Conservation (phyloP, 2,329 filamentous ascomycete genomes). For the Pyrenophora tritici-repentis region DNA sequence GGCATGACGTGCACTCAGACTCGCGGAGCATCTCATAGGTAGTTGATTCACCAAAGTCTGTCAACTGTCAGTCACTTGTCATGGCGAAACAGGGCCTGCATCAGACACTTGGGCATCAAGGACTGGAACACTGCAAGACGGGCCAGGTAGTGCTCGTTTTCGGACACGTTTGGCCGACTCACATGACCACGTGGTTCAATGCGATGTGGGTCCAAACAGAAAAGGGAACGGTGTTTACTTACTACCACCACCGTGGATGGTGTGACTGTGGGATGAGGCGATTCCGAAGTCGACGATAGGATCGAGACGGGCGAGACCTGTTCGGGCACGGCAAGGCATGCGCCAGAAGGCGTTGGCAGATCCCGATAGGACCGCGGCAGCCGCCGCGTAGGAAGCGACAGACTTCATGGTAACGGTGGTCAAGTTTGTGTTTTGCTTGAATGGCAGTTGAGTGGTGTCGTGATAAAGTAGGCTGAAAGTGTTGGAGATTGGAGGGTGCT, state of each 20-base stretch:
- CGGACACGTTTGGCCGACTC: not conserved
- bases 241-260: slow-evolving; percentile 50
- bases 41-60: slow-evolving; percentile 64
- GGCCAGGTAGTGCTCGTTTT: not conserved
- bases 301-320: slow-evolving; percentile 64
- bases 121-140: not conserved
- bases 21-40: slow-evolving; percentile 64
- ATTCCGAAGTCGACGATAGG: slow-evolving; percentile 41
- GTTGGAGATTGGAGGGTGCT: slow-evolving; percentile 3
- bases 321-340: slow-evolving; percentile 69
- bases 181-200: slow-evolving; percentile 9
- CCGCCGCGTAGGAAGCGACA: slow-evolving; percentile 31
- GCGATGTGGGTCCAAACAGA: slow-evolving; percentile 43
- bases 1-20: slow-evolving; percentile 74
- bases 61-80: slow-evolving; percentile 26
- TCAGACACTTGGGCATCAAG: slow-evolving; percentile 12
- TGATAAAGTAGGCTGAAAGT: slow-evolving; percentile 1
- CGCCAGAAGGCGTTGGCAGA: slow-evolving; percentile 68
- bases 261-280: slow-evolving; percentile 39
- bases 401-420: slow-evolving; percentile 36
- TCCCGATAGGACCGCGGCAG: slow-evolving; percentile 42
- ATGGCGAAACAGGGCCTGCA: slow-evolving; percentile 24
- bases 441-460: slow-evolving; percentile 5
- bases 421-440: slow-evolving; percentile 5
- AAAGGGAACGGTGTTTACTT: slow-evolving; percentile 55